Evolutionary conservation across 495 filamentous ascomycete species (phyloP).

Genomic region (Neurospora sp.): DNA sequence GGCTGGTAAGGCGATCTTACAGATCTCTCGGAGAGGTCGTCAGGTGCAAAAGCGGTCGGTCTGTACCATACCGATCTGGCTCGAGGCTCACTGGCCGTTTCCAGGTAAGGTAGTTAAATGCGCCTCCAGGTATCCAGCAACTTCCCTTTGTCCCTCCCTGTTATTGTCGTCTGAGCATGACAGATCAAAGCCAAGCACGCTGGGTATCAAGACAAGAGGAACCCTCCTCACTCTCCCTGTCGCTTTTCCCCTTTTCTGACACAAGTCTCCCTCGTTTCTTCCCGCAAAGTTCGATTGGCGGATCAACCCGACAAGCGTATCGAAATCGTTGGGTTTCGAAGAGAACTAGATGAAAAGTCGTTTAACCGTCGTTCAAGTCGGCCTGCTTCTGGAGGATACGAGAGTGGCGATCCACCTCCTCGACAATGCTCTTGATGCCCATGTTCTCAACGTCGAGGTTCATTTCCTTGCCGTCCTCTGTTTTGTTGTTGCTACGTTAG

Average conservation of each 20-base stretch:
- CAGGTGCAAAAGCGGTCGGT: not conserved
- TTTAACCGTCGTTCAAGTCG: slow-evolving; percentile 53
- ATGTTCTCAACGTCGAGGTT: slow-evolving; percentile 59
- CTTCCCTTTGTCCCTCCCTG: not conserved
- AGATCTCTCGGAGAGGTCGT: not conserved
- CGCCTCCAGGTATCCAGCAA: not conserved
- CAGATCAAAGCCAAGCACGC: not conserved
- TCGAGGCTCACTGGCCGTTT: not conserved
- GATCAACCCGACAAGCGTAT: not conserved
- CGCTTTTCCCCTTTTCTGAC: not conserved
- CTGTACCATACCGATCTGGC: not conserved
- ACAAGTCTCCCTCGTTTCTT: not conserved
- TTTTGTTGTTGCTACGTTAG: not conserved
- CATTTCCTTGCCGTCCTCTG: slow-evolving; percentile 78
- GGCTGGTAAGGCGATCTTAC: not conserved
- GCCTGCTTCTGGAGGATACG: slow-evolving; percentile 68
- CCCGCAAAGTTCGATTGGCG: not conserved
- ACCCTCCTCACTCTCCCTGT: not conserved
- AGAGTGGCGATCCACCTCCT: slow-evolving; percentile 86
- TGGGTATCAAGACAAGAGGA: not conserved
- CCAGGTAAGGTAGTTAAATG: not conserved
- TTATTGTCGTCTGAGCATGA: not conserved
- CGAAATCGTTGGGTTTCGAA: not conserved
- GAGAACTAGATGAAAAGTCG: not conserved
- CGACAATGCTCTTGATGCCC: slow-evolving; percentile 75